Conservation (phyloP, 1,284 basidiomycete species). For the Ustilago loliicola region DNA sequence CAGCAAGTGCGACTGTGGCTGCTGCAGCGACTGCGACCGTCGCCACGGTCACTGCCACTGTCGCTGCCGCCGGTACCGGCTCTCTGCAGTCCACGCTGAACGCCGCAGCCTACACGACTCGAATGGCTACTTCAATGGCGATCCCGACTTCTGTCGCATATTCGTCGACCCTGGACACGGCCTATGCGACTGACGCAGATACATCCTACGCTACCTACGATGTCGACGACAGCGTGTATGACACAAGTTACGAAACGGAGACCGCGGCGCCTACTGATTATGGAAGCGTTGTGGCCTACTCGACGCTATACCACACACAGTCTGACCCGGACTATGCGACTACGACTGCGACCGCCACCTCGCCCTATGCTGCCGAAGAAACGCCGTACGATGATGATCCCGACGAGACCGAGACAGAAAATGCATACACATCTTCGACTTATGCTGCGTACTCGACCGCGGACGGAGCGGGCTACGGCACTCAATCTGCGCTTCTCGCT, state of each 20-base stretch:
- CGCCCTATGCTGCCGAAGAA: background rate
- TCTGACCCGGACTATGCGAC: background rate
- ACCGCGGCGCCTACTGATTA: background rate
- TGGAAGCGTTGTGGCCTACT: background rate
- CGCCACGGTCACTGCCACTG: background rate
- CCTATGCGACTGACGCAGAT: background rate
- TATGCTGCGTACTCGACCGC: background rate
- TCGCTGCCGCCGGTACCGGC: background rate
- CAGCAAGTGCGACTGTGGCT: slow-evolving; percentile 14
- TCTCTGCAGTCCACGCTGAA: slow-evolving; percentile 7
- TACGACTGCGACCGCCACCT: background rate
- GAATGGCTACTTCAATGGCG: background rate
- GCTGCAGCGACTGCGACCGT: slow-evolving; percentile 12
- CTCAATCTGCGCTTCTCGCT: too few species aligned
- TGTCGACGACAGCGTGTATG: background rate
- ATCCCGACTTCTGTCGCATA: background rate
- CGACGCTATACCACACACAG: background rate
- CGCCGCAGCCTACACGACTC: slow-evolving; percentile 4
- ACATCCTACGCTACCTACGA: background rate
- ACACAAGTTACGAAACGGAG: background rate
- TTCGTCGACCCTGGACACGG: background rate
- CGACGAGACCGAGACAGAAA: slow-evolving; percentile 1
- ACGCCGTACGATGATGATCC: background rate
- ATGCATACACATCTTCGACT: background rate
- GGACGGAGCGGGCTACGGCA: background rate